A percentile compares a stretch with the other conserved stretches of the same genome.
Evolutionary conservation across 306 rosid genomes (phyloP).

Genomic region (Senna tora): DNA sequence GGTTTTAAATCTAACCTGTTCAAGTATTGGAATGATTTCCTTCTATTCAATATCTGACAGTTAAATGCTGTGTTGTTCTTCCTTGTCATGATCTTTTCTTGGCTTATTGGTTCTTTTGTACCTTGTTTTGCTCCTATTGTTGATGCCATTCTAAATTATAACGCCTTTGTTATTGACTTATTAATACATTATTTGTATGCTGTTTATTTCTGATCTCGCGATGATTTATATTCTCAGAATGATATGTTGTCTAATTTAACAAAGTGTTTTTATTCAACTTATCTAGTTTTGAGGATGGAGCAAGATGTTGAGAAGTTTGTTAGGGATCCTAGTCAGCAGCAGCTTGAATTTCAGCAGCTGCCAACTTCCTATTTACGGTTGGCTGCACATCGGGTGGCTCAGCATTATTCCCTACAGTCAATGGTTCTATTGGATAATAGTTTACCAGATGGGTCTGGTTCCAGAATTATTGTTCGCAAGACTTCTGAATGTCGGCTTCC

Average conservation of each 20-base stretch:
- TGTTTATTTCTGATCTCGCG: conserved; percentile 20
- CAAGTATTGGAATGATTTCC: neutral
- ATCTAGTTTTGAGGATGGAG: conserved; percentile 91
- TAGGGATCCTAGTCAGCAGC: conserved; percentile 81
- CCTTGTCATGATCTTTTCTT: neutral
- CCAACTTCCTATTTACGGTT: conserved; percentile 94
- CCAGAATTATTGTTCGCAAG: conserved; percentile 91
- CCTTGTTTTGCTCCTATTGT: neutral
- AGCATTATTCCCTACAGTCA: conserved; percentile 89
- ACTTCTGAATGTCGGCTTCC: conserved; percentile 81
- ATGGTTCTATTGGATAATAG: conserved; percentile 90
- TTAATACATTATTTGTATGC: neutral
- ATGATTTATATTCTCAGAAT: conserved; percentile 8
- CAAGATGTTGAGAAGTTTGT: conserved; percentile 92
- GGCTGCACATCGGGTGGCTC: conserved; percentile 99
- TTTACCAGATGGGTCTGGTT: conserved; percentile 89
- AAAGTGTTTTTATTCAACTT: conserved; percentile 32
- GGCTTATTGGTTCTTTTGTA: conserved; percentile 1
- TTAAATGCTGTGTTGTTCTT: neutral
- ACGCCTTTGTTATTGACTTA: conserved; percentile 8
- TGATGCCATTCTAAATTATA: conserved; percentile 25
- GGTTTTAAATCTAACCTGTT: conserved; percentile 1
- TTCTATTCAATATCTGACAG: neutral
- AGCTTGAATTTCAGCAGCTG: conserved; percentile 89
- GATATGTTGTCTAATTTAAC: neutral